phyloP scores from a whole-genome alignment of 306 rosid genomes.

The Abrus pulchellus region DNA sequence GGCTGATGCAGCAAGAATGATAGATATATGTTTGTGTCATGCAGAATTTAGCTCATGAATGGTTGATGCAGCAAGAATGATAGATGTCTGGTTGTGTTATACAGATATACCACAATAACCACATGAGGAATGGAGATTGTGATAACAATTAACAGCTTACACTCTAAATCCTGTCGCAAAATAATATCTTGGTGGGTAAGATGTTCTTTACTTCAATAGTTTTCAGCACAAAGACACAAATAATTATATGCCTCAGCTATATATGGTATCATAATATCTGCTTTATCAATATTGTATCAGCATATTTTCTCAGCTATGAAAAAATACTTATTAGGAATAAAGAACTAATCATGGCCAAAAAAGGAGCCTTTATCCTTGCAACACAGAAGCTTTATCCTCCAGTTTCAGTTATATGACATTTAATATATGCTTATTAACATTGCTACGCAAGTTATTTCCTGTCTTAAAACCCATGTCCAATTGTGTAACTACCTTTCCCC shows the following conservation, averaged over 20 bases:
- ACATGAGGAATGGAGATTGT: slow-evolving; percentile 33
- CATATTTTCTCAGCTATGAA: slow-evolving; percentile 28
- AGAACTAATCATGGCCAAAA: slow-evolving; percentile 17
- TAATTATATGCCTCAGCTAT: slow-evolving; percentile 14
- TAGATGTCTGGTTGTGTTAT: slow-evolving; percentile 18
- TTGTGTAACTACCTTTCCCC: slow-evolving; percentile 16
- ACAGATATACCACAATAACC: slow-evolving; percentile 5
- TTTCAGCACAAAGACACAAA: background rate
- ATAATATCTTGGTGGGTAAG: slow-evolving; percentile 12
- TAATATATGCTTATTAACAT: background rate
- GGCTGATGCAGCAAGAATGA: slow-evolving; percentile 27
- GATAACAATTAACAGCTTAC: slow-evolving; percentile 24
- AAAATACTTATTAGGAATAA: background rate
- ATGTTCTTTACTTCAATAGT: slow-evolving; percentile 29
- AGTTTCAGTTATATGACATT: slow-evolving; percentile 25
- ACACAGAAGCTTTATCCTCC: background rate
- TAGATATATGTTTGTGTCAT: background rate
- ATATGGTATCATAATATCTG: background rate
- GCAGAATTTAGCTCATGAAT: slow-evolving; percentile 20
- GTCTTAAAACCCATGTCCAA: slow-evolving; percentile 20
- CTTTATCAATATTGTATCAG: background rate
- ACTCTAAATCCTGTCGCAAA: slow-evolving; percentile 26
- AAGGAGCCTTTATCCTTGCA: slow-evolving; percentile 26
- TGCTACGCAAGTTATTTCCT: slow-evolving; percentile 18
- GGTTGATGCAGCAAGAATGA: slow-evolving; percentile 27